These are phyloP conservation scores for Houttuynia cordata DNA, from an alignment of 164 flowering plant species.

Conservation along the genomic window DNA sequence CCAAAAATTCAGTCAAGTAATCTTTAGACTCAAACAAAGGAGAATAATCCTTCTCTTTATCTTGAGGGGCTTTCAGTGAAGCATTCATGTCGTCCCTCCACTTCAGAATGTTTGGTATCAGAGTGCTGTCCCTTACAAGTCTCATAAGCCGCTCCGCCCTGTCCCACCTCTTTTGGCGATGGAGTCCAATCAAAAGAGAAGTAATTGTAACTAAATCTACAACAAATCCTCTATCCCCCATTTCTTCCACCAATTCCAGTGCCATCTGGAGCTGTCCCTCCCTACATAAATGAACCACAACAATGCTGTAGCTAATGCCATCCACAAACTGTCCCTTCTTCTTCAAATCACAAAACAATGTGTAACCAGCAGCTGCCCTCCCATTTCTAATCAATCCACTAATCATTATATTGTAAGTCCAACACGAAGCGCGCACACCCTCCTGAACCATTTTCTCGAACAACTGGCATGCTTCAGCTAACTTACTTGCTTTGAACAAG, in stretches of 20 bases:
- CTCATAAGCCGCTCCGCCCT: slow-evolving; percentile 61
- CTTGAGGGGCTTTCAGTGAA: slow-evolving; percentile 35
- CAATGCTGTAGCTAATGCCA: slow-evolving; percentile 71
- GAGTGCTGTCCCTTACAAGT: slow-evolving; percentile 54
- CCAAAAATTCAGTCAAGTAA: slow-evolving; percentile 37
- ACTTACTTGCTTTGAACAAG: slow-evolving; percentile 57
- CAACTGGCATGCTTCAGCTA: slow-evolving; percentile 70
- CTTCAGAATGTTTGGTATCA: slow-evolving; percentile 43
- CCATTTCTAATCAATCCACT: slow-evolving; percentile 80
- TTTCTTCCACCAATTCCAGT: slow-evolving; percentile 63
- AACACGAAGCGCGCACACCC: slow-evolving; percentile 60
- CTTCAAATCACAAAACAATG: slow-evolving; percentile 77
- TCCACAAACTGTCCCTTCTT: slow-evolving; percentile 85
- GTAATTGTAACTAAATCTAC: slow-evolving; percentile 80
- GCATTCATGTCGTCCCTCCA: slow-evolving; percentile 72
- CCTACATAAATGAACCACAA: slow-evolving; percentile 50
- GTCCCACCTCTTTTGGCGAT: slow-evolving; percentile 69
- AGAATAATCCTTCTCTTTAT: slow-evolving; percentile 43
- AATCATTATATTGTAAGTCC: slow-evolving; percentile 79
- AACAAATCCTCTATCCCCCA: slow-evolving; percentile 72
- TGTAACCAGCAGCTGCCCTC: slow-evolving; percentile 66
- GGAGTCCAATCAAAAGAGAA: slow-evolving; percentile 55
- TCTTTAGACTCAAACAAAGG: slow-evolving; percentile 62
- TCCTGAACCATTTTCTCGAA: slow-evolving; percentile 82
- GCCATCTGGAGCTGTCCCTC: slow-evolving; percentile 64